Base-by-base conservation (phyloP, 768 basidiomycete species). In the Mycena chlorophos region DNA sequence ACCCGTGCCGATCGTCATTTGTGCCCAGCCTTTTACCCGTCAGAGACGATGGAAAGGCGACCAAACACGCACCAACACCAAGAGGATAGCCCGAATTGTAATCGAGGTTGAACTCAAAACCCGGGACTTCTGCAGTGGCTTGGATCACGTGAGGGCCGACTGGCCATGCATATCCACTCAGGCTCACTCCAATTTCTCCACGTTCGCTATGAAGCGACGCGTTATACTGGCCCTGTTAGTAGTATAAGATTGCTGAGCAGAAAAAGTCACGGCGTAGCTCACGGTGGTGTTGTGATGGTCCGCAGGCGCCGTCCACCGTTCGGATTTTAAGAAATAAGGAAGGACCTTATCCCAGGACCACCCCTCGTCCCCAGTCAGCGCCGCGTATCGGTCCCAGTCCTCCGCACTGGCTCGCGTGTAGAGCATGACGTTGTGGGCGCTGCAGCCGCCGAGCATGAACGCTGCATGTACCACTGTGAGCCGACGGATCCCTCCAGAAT, bases 1-100 rank as follows among this genome's bases (percentile, higher is more conserved):
- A 22, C 61, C 61, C 14, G 37, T 25, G 13, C 57, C 61, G 27
- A 59, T 46, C 2, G 56, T 59, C 4, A 30, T 23, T 28, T 49
- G 57, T 12, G 50, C 12, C 39, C 49, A 59, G 38, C 54, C 57
- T 59, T 19, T 13, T 34, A 38, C 31, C 10, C 10, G 17, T 12
- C 12, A 19, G 8, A 12, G 39, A 40, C 20, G 8, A 40, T 20
- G 39, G 39, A 40, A 40, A 19, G 39, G 12, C 12, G 19, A 40
- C 10, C 12, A 12, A 40, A 17, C 5, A 40, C 39, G 20, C 19
- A 40, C 39, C 39, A 40, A 40, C 39, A 12, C 39, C 39, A 6
- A 40, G 19, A 6, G 19, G 13, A 20, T 20, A 12, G 39, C 39
- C 39, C 13, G 10, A 12, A 19, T 40, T 40, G 6, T 6, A 10